Conservation (phyloP, 768 basidiomycete species). For the Suillus cothurnatus region DNA sequence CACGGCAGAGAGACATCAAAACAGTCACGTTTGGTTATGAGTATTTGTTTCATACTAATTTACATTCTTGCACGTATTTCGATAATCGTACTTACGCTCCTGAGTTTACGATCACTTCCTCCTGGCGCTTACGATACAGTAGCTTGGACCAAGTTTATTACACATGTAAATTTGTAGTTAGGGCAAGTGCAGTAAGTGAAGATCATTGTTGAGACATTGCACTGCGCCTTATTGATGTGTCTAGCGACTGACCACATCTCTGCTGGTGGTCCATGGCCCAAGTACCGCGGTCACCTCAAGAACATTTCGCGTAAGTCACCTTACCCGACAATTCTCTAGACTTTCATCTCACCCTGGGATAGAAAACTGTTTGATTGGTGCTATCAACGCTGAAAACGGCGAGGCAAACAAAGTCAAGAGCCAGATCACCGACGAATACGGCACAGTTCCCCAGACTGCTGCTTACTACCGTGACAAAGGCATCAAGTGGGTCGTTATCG, state of each 20-base stretch:
- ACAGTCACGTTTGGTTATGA: too few species aligned
- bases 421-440: slow-evolving; percentile 84
- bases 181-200: slow-evolving; percentile 94
- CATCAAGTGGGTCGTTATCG: slow-evolving; percentile 97
- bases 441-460: slow-evolving; percentile 81
- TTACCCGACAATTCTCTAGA: neutral
- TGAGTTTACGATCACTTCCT: too few species aligned
- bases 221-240: slow-evolving; percentile 9
- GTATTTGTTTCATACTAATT: too few species aligned
- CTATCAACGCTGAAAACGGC: slow-evolving; percentile 93
- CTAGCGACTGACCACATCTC: slow-evolving; percentile 91
- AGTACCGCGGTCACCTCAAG: slow-evolving; percentile 98
- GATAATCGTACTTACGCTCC: too few species aligned
- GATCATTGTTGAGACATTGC: neutral
- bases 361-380: slow-evolving; percentile 98
- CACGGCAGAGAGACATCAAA: too few species aligned
- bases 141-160: too few species aligned
- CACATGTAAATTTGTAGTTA: slow-evolving; percentile 20
- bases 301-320: slow-evolving; percentile 86
- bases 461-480: slow-evolving; percentile 87
- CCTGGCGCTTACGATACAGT: too few species aligned
- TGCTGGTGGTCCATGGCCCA: slow-evolving; percentile 98
- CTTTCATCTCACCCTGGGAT: slow-evolving; percentile 14
- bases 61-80: too few species aligned
- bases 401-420: slow-evolving; percentile 97